These are phyloP conservation scores for Wickerhamomyces sp. DNA, from an alignment of 1,139 yeast genomes.

Conservation along the genomic window DNA sequence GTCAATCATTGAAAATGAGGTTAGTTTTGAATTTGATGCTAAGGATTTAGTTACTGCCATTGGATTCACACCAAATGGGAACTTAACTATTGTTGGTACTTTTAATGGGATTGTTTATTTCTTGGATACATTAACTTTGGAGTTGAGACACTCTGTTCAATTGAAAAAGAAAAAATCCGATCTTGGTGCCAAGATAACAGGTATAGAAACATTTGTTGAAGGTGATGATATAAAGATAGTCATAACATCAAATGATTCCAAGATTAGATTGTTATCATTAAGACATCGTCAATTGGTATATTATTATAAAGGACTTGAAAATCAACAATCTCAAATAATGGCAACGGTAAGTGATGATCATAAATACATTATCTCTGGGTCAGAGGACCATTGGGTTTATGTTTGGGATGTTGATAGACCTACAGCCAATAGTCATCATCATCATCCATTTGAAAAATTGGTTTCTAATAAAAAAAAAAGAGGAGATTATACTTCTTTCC, in stretches of 20 bases:
- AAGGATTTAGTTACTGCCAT: constrained; percentile 61
- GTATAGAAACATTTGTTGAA: constrained; percentile 34
- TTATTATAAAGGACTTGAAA: constrained; percentile 69
- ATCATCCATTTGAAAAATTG: constrained; percentile 30
- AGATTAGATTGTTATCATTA: constrained; percentile 60
- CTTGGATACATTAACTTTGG: constrained; percentile 63
- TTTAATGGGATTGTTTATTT: constrained; percentile 68
- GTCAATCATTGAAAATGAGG: constrained; percentile 77
- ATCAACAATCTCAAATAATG: constrained; percentile 63
- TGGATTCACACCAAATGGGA: constrained; percentile 67
- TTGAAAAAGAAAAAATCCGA: constrained; percentile 36
- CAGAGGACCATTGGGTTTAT: constrained; percentile 69
- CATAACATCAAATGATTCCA: constrained; percentile 77
- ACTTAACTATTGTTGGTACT: constrained; percentile 68
- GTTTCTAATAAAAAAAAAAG: constrained; percentile 23
- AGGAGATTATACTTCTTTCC: constrained; percentile 57
- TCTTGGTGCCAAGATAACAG: constrained; percentile 48
- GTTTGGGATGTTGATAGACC: constrained; percentile 47
- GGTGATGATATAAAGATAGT: constrained; percentile 32
- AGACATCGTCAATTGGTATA: constrained; percentile 54
- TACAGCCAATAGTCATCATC: constrained; percentile 24
- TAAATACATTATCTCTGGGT: constrained; percentile 48
- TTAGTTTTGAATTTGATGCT: constrained; percentile 37
- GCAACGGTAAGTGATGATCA: constrained; percentile 61
- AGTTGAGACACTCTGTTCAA: constrained; percentile 50